A percentile compares a stretch with the other conserved stretches of the same genome.
These are phyloP conservation scores for Candolleomyces efflorescens DNA, from an alignment of 768 basidiomycete genomes.

Conservation along the genomic window DNA sequence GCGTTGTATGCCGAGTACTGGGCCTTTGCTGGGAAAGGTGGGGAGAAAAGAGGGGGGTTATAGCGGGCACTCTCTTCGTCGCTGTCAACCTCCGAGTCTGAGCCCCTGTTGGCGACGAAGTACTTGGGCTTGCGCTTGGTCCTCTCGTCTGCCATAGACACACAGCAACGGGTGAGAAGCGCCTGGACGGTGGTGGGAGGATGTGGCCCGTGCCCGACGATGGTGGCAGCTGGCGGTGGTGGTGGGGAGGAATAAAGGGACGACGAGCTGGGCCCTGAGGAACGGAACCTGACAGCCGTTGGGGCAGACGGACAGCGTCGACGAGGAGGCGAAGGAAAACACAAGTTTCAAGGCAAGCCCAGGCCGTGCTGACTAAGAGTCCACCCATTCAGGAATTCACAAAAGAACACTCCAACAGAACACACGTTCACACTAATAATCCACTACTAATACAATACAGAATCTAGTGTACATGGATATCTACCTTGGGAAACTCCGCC, in stretches of 20 bases:
- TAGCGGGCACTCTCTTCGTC: conserved; percentile 18
- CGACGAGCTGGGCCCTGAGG: background rate
- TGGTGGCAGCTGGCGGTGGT: background rate
- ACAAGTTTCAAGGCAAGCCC: conserved; percentile 10
- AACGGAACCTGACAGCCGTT: background rate
- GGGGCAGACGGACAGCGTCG: conserved; percentile 9
- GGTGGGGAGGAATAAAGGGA: background rate
- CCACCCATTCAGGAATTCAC: conserved; percentile 10
- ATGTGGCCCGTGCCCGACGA: background rate
- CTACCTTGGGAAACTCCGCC: conserved; percentile 76
- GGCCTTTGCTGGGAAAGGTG: conserved; percentile 9
- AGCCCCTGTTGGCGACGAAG: conserved; percentile 63
- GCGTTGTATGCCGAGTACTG: conserved; percentile 14
- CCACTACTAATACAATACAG: conserved; percentile 7
- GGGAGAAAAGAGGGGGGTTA: conserved; percentile 8
- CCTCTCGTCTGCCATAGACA: conserved; percentile 60
- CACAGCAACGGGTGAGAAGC: conserved; percentile 11
- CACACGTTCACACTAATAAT: conserved; percentile 16
- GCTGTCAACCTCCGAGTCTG: conserved; percentile 31
- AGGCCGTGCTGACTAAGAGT: conserved; percentile 25
- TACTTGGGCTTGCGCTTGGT: conserved; percentile 33
- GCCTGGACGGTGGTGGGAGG: conserved; percentile 4
- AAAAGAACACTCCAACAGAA: conserved; percentile 15
- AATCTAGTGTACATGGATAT: conserved; percentile 16
- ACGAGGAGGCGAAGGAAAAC: conserved; percentile 10